Conservation (phyloP, 805 yeast species). For the Millerozyma miso region DNA sequence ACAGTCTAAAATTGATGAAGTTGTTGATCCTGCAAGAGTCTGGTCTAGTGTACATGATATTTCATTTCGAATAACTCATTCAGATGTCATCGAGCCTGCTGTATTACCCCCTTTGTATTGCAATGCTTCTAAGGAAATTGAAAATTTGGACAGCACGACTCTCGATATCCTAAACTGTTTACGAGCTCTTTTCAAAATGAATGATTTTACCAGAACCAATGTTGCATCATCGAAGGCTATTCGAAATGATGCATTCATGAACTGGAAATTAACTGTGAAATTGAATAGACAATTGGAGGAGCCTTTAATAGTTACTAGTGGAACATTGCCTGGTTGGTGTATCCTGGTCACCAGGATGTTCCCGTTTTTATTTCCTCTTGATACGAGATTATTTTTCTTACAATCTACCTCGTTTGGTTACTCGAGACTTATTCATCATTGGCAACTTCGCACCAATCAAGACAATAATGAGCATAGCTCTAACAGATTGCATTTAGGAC, state of each 20-base stretch:
- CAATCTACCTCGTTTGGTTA: constrained; percentile 91
- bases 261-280: constrained; percentile 81
- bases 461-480: constrained; percentile 17
- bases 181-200: constrained; percentile 43
- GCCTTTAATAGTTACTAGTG: constrained; percentile 82
- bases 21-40: constrained; percentile 44
- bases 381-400: constrained; percentile 69
- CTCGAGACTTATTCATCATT: constrained; percentile 71
- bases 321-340: constrained; percentile 82
- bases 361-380: constrained; percentile 83
- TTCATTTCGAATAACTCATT: constrained; percentile 37
- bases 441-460: constrained; percentile 53
- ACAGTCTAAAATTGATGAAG: constrained; percentile 33
- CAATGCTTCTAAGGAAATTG: constrained; percentile 14
- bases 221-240: constrained; percentile 17
- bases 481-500: constrained; percentile 54
- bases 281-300: constrained; percentile 85
- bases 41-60: constrained; percentile 60
- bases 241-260: constrained; percentile 44
- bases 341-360: constrained; percentile 65
- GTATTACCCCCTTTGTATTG: constrained; percentile 7
- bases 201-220: constrained; percentile 19
- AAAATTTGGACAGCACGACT: constrained; percentile 24
- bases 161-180: constrained; percentile 44
- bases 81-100: background rate